Percentiles rank a stretch among this genome's conserved stretches.
These are phyloP conservation scores for Coemansia sp. DNA, from an alignment of 192 early-diverging fungal genomes.

Conservation along the genomic window DNA sequence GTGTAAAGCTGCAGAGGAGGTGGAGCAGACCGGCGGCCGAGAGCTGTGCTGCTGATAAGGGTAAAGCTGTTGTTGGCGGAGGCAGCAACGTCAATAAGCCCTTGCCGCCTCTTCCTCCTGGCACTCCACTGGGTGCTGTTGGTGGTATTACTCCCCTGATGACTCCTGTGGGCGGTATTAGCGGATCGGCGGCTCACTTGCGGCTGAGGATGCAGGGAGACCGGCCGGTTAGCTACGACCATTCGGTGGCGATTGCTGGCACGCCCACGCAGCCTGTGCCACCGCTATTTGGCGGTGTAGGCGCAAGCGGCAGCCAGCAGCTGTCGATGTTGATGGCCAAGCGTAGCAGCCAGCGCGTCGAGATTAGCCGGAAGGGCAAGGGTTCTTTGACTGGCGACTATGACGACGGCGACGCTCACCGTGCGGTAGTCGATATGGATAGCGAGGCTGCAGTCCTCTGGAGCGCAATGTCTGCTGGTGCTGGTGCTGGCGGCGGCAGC, in stretches of 20 bases:
- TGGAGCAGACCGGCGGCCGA: constrained; percentile 30
- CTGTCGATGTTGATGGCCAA: neutral
- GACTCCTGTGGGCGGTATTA: constrained; percentile 1
- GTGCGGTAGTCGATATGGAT: neutral
- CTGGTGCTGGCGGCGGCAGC: neutral
- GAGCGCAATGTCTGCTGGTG: neutral
- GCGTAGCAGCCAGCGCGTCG: constrained; percentile 22
- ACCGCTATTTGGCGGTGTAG: neutral
- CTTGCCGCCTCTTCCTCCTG: neutral
- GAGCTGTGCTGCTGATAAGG: neutral
- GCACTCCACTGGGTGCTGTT: neutral
- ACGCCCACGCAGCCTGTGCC: neutral
- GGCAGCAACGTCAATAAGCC: constrained; percentile 7
- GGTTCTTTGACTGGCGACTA: constrained; percentile 51
- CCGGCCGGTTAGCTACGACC: constrained; percentile 8
- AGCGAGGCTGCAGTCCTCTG: constrained; percentile 2
- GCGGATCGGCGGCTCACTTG: constrained; percentile 7
- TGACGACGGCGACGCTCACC: constrained; percentile 11
- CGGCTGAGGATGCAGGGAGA: constrained; percentile 9
- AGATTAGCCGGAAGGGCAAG: constrained; percentile 36
- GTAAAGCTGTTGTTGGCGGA: neutral
- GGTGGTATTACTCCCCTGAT: neutral
- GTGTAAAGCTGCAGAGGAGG: constrained; percentile 54
- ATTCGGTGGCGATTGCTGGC: neutral
- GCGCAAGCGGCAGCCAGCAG: neutral